Conservation (phyloP, 2,329 filamentous ascomycete genomes). For the Polychaeton citri region DNA sequence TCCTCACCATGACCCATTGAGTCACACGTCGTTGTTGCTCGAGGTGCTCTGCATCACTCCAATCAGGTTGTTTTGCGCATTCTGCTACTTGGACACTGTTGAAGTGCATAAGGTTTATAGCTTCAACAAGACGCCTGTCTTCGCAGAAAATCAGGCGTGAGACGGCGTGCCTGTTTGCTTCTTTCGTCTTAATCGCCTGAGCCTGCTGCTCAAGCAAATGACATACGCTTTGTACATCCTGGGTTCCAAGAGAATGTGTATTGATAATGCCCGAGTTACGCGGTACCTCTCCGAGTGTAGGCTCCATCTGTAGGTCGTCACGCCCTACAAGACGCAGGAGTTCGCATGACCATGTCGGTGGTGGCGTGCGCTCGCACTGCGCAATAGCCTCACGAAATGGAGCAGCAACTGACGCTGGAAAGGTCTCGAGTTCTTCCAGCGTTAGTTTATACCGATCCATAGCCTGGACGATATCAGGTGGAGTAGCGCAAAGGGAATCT, state of each 20-base stretch:
- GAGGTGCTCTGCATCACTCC: constrained; percentile 74
- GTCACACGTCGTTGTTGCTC: constrained; percentile 88
- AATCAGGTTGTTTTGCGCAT: constrained; percentile 58
- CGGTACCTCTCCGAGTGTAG: not conserved
- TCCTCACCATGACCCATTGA: constrained; percentile 72
- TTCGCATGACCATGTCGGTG: constrained; percentile 58
- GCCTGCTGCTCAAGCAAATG: constrained; percentile 49
- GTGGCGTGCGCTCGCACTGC: constrained; percentile 71
- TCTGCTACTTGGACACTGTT: constrained; percentile 67
- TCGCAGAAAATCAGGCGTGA: constrained; percentile 83
- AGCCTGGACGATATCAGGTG: constrained; percentile 32
- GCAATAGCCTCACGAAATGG: constrained; percentile 73
- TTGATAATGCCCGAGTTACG: not conserved
- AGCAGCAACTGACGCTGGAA: constrained; percentile 72
- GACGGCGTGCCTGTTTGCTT: constrained; percentile 63
- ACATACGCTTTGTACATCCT: constrained; percentile 67
- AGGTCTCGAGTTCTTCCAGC: constrained; percentile 56
- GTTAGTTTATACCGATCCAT: constrained; percentile 60
- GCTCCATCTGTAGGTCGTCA: constrained; percentile 51
- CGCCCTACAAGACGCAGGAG: constrained; percentile 66
- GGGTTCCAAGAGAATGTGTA: constrained; percentile 1
- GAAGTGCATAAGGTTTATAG: constrained; percentile 71
- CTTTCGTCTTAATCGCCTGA: constrained; percentile 64
- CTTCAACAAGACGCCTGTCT: constrained; percentile 80
- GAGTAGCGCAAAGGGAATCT: constrained; percentile 8